Percentiles rank a stretch among this genome's conserved stretches.
These are phyloP conservation scores for Skeletonema menzelii DNA, from an alignment of 108 stramenopile genomes.

Conservation along the genomic window DNA sequence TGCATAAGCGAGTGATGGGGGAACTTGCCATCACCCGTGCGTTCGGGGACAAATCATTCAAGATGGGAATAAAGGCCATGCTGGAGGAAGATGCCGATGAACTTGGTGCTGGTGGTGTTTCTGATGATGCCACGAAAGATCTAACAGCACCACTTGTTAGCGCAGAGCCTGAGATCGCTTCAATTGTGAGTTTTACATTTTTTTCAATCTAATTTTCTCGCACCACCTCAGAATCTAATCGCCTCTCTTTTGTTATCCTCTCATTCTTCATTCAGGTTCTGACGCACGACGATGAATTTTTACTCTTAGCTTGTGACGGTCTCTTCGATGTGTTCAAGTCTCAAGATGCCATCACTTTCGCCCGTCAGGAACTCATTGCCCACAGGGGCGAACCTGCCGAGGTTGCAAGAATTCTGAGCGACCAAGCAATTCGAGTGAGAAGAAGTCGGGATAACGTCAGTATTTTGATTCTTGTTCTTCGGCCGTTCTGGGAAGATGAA, in stretches of 20 bases:
- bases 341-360: slow-evolving; percentile 92
- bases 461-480: slow-evolving; percentile 89
- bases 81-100: slow-evolving; percentile 86
- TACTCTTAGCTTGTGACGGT: slow-evolving; percentile 96
- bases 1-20: slow-evolving; percentile 97
- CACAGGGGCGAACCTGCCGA: slow-evolving; percentile 91
- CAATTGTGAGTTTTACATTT: slow-evolving; percentile 68
- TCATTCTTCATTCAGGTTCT: slow-evolving; percentile 59
- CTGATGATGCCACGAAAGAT: slow-evolving; percentile 79
- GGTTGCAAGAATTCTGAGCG: slow-evolving; percentile 87
- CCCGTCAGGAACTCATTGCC: slow-evolving; percentile 82
- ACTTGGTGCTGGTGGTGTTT: slow-evolving; percentile 64
- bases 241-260: slow-evolving; percentile 25
- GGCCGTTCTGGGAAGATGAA: slow-evolving; percentile 86
- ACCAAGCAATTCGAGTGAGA: slow-evolving; percentile 91
- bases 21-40: slow-evolving; percentile 97
- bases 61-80: slow-evolving; percentile 95
- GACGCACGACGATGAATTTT: slow-evolving; percentile 92
- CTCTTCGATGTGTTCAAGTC: slow-evolving; percentile 97
- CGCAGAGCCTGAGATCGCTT: slow-evolving; percentile 91
- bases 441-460: slow-evolving; percentile 93
- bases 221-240: slow-evolving; percentile 4
- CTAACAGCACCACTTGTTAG: slow-evolving; percentile 88
- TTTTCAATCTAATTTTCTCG: slow-evolving; percentile 3
- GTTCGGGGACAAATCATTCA: slow-evolving; percentile 98